Base-by-base conservation (phyloP, 371 early-diverging fungal genomes). In the Nosema muscidifuracis region DNA sequence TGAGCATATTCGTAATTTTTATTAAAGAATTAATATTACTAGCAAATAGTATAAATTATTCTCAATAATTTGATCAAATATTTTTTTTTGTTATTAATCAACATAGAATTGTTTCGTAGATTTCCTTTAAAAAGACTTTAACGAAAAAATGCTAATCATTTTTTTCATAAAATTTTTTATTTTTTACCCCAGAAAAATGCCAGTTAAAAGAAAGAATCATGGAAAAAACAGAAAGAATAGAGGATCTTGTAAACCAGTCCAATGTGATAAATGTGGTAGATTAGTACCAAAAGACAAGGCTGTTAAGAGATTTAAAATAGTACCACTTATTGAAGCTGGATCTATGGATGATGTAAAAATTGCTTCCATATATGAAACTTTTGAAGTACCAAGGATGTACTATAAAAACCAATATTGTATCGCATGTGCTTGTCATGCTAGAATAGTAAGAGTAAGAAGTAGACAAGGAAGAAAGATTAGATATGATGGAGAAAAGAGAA, bases 211-310 rank as follows among this genome's bases (percentile, higher is more conserved):
- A 87, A 89, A 94, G 87, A 97, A 95, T 86, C 87, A 92, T 87
- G 97, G 97, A 87, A 91, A 96, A 85, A 87, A 88, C 87, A 95
- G 95, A 89, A 87, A 90, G 83, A 94, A 94, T 80, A 92, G 97
- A 85, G 97, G 97, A 82, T 92, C 94, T 88, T 89, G 88, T 84
- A 89, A 88, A 85, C 88, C 87, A 76, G 89, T 94, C 80, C 91
- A 95, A 82, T 97, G 97, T 88, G 89, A 90, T 83, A 94, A 97
- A 91, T 97, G 97, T 87, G 88, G 88, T 74, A 89, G 93, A 85
- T 89, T 91, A 81, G 90, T 91, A 75, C 93, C 97, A 78, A 97
- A 97, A 89, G 97, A 96, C 87, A 96, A 97, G 90, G 92, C 95
- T 83, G 92, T 97, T 86, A 94, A 94, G 89, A 89, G 95, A 78